These are phyloP conservation scores for Aspergillus viridinutans DNA, from an alignment of 2,329 filamentous ascomycete genomes.

Conservation along the genomic window DNA sequence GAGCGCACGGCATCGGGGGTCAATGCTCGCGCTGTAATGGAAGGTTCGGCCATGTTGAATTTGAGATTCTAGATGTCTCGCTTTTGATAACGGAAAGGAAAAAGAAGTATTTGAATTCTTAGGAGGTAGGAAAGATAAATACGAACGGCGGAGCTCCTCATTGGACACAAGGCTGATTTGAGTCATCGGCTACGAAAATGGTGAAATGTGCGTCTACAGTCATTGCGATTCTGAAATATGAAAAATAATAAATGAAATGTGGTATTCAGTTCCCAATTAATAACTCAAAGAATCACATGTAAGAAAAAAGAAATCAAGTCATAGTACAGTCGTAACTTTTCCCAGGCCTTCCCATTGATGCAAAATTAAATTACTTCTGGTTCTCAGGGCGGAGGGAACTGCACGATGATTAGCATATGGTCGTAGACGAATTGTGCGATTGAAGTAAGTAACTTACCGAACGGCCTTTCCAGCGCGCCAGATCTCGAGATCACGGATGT, in stretches of 20 bases:
- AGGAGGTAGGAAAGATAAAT: background rate
- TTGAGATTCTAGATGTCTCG: background rate
- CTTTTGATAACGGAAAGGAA: background rate
- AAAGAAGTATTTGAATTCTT: background rate
- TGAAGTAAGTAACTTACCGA: conserved; percentile 53
- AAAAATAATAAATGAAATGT: background rate
- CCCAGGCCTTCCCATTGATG: conserved; percentile 19
- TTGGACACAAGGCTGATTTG: background rate
- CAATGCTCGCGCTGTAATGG: conserved; percentile 45
- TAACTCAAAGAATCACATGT: conserved; percentile 12
- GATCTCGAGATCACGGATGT: conserved; percentile 97
- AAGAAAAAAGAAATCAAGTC: conserved; percentile 23
- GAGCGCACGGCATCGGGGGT: conserved; percentile 66
- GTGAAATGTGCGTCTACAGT: background rate
- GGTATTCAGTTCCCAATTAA: conserved; percentile 7
- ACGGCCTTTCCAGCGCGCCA: conserved; percentile 98
- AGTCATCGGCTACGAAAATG: background rate
- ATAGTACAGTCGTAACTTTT: conserved; percentile 37
- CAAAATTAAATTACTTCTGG: conserved; percentile 59
- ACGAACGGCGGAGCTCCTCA: background rate
- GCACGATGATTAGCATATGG: conserved; percentile 8
- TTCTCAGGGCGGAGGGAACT: conserved; percentile 81
- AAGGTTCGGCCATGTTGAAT: conserved; percentile 41
- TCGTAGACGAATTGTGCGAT: background rate
- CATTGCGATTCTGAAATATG: background rate